A percentile compares a stretch with the other conserved stretches of the same genome.
Conservation (phyloP, 345 rosid genomes). For the Eucalyptus microcorys region DNA sequence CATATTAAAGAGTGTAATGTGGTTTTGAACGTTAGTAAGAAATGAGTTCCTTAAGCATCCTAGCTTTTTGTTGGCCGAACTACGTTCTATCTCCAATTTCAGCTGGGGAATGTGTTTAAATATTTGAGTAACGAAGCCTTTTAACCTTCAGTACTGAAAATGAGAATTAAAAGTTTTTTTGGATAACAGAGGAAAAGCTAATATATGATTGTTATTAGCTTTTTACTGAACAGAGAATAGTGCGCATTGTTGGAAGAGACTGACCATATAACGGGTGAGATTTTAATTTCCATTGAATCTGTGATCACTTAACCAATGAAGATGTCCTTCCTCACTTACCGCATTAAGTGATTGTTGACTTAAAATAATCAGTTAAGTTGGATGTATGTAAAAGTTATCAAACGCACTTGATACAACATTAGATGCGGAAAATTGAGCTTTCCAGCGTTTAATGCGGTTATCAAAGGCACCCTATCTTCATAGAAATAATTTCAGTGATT, state of each 20-base stretch:
- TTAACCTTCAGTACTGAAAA: background rate
- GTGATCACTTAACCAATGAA: background rate
- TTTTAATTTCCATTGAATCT: background rate
- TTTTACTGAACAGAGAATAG: background rate
- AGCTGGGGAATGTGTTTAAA: background rate
- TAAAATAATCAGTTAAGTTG: background rate
- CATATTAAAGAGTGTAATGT: background rate
- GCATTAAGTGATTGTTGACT: background rate
- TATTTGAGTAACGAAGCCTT: background rate
- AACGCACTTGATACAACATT: background rate
- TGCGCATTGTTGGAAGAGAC: background rate
- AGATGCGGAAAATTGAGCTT: background rate
- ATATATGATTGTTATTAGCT: background rate
- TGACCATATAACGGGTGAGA: background rate
- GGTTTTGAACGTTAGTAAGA: background rate
- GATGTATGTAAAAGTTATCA: background rate
- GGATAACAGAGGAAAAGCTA: background rate
- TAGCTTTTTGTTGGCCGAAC: background rate
- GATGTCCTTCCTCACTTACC: background rate
- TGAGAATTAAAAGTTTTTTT: background rate
- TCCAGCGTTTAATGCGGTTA: background rate
- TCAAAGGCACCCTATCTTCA: background rate
- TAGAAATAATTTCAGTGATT: background rate
- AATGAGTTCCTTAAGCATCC: background rate
- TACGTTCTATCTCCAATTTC: background rate